phyloP scores from a whole-genome alignment of 2,329 filamentous ascomycete species.

The Trichoderma aggressivum region DNA sequence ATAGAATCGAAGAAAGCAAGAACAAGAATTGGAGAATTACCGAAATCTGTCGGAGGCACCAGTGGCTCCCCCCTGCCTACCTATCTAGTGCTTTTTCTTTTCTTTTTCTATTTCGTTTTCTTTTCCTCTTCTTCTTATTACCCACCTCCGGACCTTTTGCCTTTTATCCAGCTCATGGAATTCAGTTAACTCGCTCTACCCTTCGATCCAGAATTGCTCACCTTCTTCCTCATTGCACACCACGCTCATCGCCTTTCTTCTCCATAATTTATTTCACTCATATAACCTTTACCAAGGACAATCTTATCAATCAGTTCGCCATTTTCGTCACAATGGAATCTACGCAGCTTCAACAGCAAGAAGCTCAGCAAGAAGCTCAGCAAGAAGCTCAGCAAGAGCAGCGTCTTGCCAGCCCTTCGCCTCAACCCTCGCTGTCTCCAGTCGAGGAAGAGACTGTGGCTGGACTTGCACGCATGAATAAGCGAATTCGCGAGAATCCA shows the following conservation, averaged over 20 bases:
- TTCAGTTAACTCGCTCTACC: no score
- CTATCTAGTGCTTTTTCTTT: no score
- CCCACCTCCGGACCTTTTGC: no score
- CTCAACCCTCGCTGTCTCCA: not conserved
- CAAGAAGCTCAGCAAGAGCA: not conserved
- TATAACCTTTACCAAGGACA: no score
- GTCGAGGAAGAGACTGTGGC: not conserved
- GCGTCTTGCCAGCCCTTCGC: not conserved
- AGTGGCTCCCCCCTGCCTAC: not conserved
- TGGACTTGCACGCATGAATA: not conserved
- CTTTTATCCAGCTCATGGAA: no score
- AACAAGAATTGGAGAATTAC: no score
- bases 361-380: no score
- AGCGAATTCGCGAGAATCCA: not conserved
- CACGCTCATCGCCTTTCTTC: not conserved
- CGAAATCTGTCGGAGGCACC: not conserved
- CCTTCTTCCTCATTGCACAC: not conserved
- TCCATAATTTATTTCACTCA: not conserved
- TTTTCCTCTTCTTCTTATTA: not conserved
- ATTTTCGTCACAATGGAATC: not conserved
- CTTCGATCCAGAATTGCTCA: no score
- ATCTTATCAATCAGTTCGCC: no score
- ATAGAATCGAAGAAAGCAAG: not conserved
- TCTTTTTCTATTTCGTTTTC: not conserved
- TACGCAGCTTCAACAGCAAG: not conserved